These are phyloP conservation scores for Aspergillus persii DNA, from an alignment of 2,329 filamentous ascomycete genomes.

Conservation along the genomic window DNA sequence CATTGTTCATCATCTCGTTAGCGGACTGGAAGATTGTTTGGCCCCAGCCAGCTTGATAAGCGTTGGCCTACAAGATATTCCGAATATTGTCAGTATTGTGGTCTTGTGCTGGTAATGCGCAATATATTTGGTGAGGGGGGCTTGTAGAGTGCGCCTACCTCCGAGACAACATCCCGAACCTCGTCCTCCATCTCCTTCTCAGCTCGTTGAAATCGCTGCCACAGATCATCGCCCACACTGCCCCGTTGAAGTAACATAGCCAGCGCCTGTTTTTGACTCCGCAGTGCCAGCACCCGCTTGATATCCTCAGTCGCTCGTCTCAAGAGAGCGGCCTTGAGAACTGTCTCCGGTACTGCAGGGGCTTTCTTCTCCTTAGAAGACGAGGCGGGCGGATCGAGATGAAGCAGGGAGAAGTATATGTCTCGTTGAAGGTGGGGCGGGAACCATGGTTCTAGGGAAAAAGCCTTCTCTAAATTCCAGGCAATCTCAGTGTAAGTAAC, in stretches of 20 bases:
- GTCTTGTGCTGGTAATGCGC: slow-evolving; percentile 15
- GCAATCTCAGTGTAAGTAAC: slow-evolving; percentile 12
- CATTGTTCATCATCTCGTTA: slow-evolving; percentile 91
- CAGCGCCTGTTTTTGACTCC: slow-evolving; percentile 83
- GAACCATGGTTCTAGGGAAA: slow-evolving; percentile 92
- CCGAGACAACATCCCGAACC: slow-evolving; percentile 85
- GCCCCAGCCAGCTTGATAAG: slow-evolving; percentile 83
- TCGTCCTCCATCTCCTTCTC: slow-evolving; percentile 99
- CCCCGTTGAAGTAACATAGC: slow-evolving; percentile 80
- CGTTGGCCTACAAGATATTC: slow-evolving; percentile 69
- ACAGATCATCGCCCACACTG: slow-evolving; percentile 92
- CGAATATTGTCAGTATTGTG: slow-evolving; percentile 1
- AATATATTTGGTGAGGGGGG: not conserved
- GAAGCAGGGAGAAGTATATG: slow-evolving; percentile 87
- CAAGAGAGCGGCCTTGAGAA: slow-evolving; percentile 84
- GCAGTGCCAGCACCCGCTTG: slow-evolving; percentile 81
- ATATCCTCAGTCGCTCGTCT: slow-evolving; percentile 91
- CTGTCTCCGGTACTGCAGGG: slow-evolving; percentile 71
- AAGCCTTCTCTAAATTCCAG: slow-evolving; percentile 63
- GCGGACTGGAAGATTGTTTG: slow-evolving; percentile 95
- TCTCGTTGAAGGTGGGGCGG: slow-evolving; percentile 85
- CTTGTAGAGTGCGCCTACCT: slow-evolving; percentile 57
- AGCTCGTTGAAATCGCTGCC: slow-evolving; percentile 85
- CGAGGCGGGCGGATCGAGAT: slow-evolving; percentile 60
- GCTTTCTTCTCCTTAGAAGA: slow-evolving; percentile 62